Evolutionary conservation across 2,329 filamentous ascomycete genomes (phyloP), one percentile per base, ranked within the genome.

Genomic region (Myriangium duriaei): DNA sequence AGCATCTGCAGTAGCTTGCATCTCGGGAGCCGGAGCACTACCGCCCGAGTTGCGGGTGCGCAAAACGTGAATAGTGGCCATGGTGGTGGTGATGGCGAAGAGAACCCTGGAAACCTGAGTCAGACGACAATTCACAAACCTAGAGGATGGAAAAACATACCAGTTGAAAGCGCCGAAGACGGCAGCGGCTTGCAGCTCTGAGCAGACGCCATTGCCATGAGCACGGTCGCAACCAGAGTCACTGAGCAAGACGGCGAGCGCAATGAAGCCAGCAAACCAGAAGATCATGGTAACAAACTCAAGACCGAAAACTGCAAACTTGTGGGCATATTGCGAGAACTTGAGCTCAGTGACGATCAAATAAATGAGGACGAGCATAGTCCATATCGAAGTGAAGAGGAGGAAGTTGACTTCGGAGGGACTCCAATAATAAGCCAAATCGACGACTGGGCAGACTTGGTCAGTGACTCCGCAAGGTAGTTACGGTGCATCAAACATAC

Each of bases 181-280:
- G 6, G 73, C 66, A 2, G 71, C 74, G 3, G 78, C 78, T 59
- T 81, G 74, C 6, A 71, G 61, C 9, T 71, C 63, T 31, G 66
- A 64, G 57, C 81, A 87, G 11, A 64, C 65, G 12, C 58, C 62
- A 30, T 65, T 63, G 16, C 36, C 36, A 26, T 26, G n/a, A n/a
- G 7, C 7, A 7, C 7, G n/a, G 30, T 62, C 65, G 52, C 74
- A 77, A 40, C 69, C 59, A 0, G 72, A 62, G 11, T 71, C 67
- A 37, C 72, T 71, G 41, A 85, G 60, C 39, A 67, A 67, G 13
- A 76, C 78, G 0, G 80, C 84, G 9, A 87, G 60, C 0, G 84
- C 83, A 47, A 92, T 77, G 50, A 85, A 81, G 5, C 84, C 85
- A 1, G 80, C 78, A 53, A 95, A 91, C 86, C 86, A 94, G 65